Evolutionary conservation across 192 early-diverging fungal species (phyloP), one percentile per base, ranked within the genome.

Genomic region (Rhizophagus clarus): DNA sequence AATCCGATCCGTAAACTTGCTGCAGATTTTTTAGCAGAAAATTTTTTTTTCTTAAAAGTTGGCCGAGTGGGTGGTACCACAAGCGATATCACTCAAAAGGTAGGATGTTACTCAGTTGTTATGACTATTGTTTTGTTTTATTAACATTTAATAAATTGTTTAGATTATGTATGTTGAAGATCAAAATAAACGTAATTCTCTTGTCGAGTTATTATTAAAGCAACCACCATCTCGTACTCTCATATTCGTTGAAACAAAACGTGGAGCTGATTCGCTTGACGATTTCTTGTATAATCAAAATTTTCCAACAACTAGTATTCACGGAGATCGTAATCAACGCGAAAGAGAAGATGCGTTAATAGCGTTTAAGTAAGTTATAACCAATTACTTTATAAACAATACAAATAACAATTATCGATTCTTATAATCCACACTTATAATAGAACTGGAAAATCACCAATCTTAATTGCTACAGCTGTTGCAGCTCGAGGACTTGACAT

Each of bases 11-110:
- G 96, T 80, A 87, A 89, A 62, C 92, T 99, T 31, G 98, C 98
- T 26, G 88, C 93, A 79, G 96, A 97, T 85, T 98, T 98, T 88
- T 87, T 99, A 47, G 86, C 90, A 32, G 87, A 90, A 22, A 75
- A 93, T 74, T 93, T 94, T 72, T 87, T 94, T 42, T 95, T 93
- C 82, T 90, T 92, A 78, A 92, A 93, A 28, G 93, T 99, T 22
- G 97, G 97, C 72, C 93, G 96, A 84, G 95, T 97, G 26, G 96
- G 95, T 79, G 90, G 92, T 42, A 96, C 96, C 10, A 94, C 95
- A 70, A 93, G 94, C 82, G 93, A 96, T 84, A 97, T 99, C 72
- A 90, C 92, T 45, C 97, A 98, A 89, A 90, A 88, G 47, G 87
- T 98, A 47, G 88, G 15, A 22, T 76, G 22, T 26, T 31, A 47